Base-by-base conservation (phyloP, 2,329 filamentous ascomycete species). In the Curvularia hawaiiensis region DNA sequence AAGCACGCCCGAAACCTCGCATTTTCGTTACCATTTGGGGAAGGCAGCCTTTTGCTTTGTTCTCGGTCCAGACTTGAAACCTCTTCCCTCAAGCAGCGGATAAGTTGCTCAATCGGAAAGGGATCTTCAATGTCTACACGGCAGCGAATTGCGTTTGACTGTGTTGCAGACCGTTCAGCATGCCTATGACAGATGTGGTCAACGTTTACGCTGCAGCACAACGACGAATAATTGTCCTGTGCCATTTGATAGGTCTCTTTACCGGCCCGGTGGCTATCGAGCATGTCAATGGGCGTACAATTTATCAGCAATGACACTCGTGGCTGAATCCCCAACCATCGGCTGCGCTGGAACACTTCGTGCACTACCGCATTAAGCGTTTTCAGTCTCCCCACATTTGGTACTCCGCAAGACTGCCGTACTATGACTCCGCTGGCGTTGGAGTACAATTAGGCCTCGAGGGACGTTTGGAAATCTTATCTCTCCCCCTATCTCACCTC, bases 291-390 rank as follows among this genome's bases (percentile, higher is more conserved):
- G 24, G 28, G 28, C 43, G 43, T 33, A 16, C 11, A 31, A 69
- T 71, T 69, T 62, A 61, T 71, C 69, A 71, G 68, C 66, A 60
- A 62, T 61, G 59, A 61, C 60, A 30, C 46, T n/a, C 18, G 53
- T 39, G 24, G 33, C 41, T 54, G 33, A 31, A 58, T 22, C 10
- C 5, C 47, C n/a, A 54, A 40, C 54, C 54, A 56, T 50, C 65
- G 49, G 51, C 51, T 10, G 44, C 47, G 52, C 8, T 48, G 1
- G 43, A 52, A 18, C 1, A 28, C 38, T 48, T 52, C 52, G 51
- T 62, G 38, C 12, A 59, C 46, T 56, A 50, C 50, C 56, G 14
- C 20, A 54, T 46, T 48, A 47, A 52, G 49, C 30, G 40, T 46
- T 35, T 53, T 11, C 28, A 24, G n/a, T n/a, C 20, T 39, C 46